Evolutionary conservation across 148 eudicot genomes (phyloP), one percentile per base, ranked within the genome.

Genomic region (Chenopodium suecicum): DNA sequence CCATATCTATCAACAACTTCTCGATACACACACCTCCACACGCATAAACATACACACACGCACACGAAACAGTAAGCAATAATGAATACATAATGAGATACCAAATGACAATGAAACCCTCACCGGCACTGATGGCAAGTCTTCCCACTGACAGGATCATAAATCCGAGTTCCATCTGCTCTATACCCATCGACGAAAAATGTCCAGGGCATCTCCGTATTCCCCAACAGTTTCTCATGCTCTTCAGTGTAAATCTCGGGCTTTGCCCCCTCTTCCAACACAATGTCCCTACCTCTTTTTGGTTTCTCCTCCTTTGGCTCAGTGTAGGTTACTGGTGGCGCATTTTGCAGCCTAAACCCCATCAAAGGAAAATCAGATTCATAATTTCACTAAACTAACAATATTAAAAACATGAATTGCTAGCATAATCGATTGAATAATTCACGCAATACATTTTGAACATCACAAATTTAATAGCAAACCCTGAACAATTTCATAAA

Each of bases 101-200:
- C 54, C n/a, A 37, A 65, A 2, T 48, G 56, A 70, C 5, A 8
- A 78, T 34, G 54, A 65, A 85, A 7, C 66, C 71, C 64, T 81
- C 72, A 94, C 99, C 99, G 87, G 95, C 99, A 96, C 50, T 96
- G 99, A 84, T 96, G 99, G 76, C 99, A 96, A 85, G 94, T 92
- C 83, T 94, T 96, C 29, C 99, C 99, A 3, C 68, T 85, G 23
- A 94, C 80, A 0, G 87, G 85, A 88, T 94, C 97, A 82, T 96
- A 96, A 68, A 92, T 90, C 82, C 97, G 84, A 74, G 71, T 91
- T 54, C 99, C 98, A 77, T 94, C 90, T 13, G 88, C 76, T 65
- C 91, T 92, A 83, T 83, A 88, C 50, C 99, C 99, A 84, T 96
- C 99, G 37, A 91, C 95, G 37, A 90, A 92, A 73, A 89, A 88